phyloP scores from a whole-genome alignment of 2,329 filamentous ascomycete genomes.

The Zasmidium citrigriseum region DNA sequence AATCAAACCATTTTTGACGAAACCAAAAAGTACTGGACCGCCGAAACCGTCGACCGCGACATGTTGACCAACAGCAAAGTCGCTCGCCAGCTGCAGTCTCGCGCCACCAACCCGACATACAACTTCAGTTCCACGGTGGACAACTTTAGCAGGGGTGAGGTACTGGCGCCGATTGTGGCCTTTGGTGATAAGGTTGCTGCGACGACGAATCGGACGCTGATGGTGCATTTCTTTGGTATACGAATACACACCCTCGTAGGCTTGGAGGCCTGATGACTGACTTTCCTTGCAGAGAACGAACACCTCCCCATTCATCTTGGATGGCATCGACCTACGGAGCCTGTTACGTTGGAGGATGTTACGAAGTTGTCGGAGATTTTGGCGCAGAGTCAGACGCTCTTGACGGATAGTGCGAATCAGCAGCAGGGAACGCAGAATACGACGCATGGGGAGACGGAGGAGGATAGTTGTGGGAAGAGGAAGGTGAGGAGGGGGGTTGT shows the following conservation, averaged over 20 bases:
- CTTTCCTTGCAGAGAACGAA: conserved; percentile 42
- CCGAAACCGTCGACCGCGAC: conserved; percentile 40
- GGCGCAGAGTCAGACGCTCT: conserved; percentile 10
- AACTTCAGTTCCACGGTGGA: conserved; percentile 46
- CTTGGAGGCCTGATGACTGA: neutral
- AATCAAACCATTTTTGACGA: conserved; percentile 54
- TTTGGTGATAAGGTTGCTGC: conserved; percentile 48
- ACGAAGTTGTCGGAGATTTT: conserved; percentile 15
- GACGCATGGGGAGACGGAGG: neutral
- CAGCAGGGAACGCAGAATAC: neutral
- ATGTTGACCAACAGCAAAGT: conserved; percentile 51
- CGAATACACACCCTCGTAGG: conserved; percentile 21
- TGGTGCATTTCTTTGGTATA: conserved; percentile 51
- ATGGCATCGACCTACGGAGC: conserved; percentile 36
- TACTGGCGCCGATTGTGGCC: conserved; percentile 52
- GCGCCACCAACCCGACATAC: conserved; percentile 52
- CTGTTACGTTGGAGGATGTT: conserved; percentile 20
- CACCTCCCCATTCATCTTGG: conserved; percentile 44
- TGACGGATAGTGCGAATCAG: conserved; percentile 3
- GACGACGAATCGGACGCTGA: conserved; percentile 42
- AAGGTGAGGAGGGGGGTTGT: neutral
- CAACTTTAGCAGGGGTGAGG: conserved; percentile 53
- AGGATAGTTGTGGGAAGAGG: neutral
- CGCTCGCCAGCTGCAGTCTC: conserved; percentile 47
- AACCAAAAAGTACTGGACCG: conserved; percentile 50